phyloP scores from a whole-genome alignment of 306 rosid genomes.

The Cucurbita ficifolia region DNA sequence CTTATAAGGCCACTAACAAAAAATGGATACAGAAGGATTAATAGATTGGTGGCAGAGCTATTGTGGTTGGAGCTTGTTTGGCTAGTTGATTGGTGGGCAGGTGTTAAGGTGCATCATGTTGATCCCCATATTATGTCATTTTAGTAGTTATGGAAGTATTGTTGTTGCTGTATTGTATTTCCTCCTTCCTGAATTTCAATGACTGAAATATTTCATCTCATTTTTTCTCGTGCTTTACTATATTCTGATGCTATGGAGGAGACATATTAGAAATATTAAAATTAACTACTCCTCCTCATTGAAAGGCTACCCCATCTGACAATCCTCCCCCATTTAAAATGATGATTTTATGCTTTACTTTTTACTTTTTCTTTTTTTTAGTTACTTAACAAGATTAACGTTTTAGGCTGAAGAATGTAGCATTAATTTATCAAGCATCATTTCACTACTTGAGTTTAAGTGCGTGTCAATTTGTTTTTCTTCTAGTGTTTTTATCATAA shows the following conservation, averaged over 20 bases:
- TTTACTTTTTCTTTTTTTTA: neutral
- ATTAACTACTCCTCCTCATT: neutral
- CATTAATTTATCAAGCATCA: neutral
- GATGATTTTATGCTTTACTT: neutral
- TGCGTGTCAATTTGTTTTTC: neutral
- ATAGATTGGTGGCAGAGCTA: slow-evolving; percentile 9
- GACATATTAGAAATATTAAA: neutral
- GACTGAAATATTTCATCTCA: neutral
- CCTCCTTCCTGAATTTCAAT: neutral
- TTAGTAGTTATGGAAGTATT: neutral
- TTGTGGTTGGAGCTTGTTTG: slow-evolving; percentile 15
- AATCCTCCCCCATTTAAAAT: neutral
- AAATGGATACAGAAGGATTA: slow-evolving; percentile 8
- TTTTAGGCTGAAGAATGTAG: neutral
- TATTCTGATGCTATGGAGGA: neutral
- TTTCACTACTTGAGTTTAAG: neutral
- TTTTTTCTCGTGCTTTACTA: no score
- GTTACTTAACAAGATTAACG: neutral
- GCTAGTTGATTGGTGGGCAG: slow-evolving; percentile 17
- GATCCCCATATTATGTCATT: neutral
- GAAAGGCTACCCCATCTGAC: neutral
- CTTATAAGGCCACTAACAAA: slow-evolving; percentile 9
- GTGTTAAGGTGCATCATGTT: neutral
- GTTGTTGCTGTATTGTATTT: neutral
- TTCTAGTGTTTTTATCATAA: neutral